A percentile compares a stretch with the other conserved stretches of the same genome.
These are phyloP conservation scores for Chytridium lagenaria DNA, from an alignment of 371 early-diverging fungal species.

Conservation along the genomic window DNA sequence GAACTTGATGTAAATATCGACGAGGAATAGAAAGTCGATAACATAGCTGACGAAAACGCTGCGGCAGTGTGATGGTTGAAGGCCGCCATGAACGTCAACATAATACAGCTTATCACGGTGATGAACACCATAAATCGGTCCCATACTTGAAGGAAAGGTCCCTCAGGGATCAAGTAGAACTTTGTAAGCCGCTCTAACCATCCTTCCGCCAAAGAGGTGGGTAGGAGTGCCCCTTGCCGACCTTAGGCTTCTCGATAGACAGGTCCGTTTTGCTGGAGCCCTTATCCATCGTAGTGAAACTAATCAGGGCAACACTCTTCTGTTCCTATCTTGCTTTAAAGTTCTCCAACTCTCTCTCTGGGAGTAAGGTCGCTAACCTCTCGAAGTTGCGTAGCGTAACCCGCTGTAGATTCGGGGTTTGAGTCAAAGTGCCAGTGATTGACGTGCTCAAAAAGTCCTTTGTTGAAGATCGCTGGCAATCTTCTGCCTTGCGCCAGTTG, in stretches of 20 bases:
- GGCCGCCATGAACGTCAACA: slow-evolving; percentile 53
- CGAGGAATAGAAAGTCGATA: slow-evolving; percentile 50
- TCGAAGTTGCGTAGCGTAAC: too few species aligned
- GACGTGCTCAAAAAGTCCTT: too few species aligned
- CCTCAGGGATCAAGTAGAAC: slow-evolving; percentile 57
- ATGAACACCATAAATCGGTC: slow-evolving; percentile 47
- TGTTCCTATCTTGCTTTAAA: too few species aligned
- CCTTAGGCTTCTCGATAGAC: slow-evolving; percentile 30
- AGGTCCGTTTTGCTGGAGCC: slow-evolving; percentile 1
- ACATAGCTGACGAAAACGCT: slow-evolving; percentile 45
- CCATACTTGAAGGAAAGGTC: slow-evolving; percentile 45
- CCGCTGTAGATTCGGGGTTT: too few species aligned
- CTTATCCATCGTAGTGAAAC: background rate
- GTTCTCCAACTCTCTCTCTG: too few species aligned
- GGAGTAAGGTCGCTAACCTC: too few species aligned
- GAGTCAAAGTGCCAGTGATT: too few species aligned
- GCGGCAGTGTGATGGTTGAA: slow-evolving; percentile 42
- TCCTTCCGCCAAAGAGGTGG: slow-evolving; percentile 20
- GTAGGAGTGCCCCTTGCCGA: slow-evolving; percentile 31
- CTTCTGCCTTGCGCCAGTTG: too few species aligned
- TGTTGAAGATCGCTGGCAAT: too few species aligned
- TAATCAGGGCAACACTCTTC: too few species aligned
- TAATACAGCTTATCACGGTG: slow-evolving; percentile 45
- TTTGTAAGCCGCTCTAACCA: slow-evolving; percentile 43
- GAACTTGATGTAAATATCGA: slow-evolving; percentile 56